phyloP scores from a whole-genome alignment of 1,139 yeast species.

The Starmera stellimalicola region DNA sequence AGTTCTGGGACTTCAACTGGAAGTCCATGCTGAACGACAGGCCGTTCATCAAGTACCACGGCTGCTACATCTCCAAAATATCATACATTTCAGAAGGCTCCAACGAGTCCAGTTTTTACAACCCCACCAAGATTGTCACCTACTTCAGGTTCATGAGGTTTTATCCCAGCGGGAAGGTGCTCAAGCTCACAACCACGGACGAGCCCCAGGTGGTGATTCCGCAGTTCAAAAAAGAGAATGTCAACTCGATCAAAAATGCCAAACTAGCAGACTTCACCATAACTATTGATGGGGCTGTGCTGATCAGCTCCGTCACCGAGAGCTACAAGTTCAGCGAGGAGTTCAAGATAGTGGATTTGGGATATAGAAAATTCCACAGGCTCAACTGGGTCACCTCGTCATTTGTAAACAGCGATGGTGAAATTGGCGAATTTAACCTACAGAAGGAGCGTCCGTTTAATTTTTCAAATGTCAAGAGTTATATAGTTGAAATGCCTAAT shows the following conservation, averaged over 20 bases:
- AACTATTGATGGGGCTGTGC: constrained; percentile 47
- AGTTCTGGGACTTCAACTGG: constrained; percentile 44
- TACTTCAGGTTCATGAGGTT: constrained; percentile 82
- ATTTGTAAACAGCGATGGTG: constrained; percentile 48
- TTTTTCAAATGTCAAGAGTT: constrained; percentile 55
- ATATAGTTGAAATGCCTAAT: constrained; percentile 13
- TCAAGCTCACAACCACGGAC: constrained; percentile 53
- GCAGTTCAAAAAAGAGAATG: constrained; percentile 30
- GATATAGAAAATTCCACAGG: constrained; percentile 52
- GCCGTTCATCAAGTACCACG: constrained; percentile 72
- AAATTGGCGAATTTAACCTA: constrained; percentile 43
- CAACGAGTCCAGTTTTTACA: constrained; percentile 48
- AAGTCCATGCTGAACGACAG: constrained; percentile 40
- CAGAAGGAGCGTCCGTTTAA: constrained; percentile 69
- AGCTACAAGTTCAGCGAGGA: constrained; percentile 57
- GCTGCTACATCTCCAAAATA: constrained; percentile 79
- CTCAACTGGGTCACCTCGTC: constrained; percentile 58
- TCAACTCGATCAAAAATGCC: constrained; percentile 21
- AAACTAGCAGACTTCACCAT: constrained; percentile 41
- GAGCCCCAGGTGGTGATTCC: constrained; percentile 62
- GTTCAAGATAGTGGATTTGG: constrained; percentile 46
- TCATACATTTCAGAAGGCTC: constrained; percentile 80
- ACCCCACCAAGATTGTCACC: constrained; percentile 80
- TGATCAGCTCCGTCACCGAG: constrained; percentile 52
- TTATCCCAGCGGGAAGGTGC: constrained; percentile 67